A percentile compares a stretch with the other conserved stretches of the same genome.
These are phyloP conservation scores for Diaporthe sp. DNA, from an alignment of 2,329 filamentous ascomycete species.

Conservation along the genomic window DNA sequence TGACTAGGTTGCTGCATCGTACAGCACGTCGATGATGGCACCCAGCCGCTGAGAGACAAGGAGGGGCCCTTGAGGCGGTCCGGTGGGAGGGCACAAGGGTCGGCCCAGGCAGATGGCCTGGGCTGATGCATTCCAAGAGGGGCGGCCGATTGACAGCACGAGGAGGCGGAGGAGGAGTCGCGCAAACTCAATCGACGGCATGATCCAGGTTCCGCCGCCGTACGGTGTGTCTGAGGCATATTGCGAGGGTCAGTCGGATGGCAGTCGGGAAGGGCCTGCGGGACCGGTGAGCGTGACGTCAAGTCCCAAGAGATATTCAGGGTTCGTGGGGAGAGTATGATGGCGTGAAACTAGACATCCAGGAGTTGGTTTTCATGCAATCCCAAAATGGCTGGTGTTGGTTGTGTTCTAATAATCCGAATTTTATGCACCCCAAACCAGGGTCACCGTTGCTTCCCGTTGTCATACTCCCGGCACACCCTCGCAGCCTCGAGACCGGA, in stretches of 20 bases:
- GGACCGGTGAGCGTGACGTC: conserved; percentile 28
- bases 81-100: conserved; percentile 7
- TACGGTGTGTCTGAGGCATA: conserved; percentile 25
- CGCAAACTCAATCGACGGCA: conserved; percentile 34
- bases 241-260: conserved; percentile 21
- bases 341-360: conserved; percentile 34
- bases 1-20: conserved; percentile 2
- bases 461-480: conserved; percentile 9
- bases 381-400: conserved; percentile 25
- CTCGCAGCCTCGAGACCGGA: conserved; percentile 18
- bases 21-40: conserved; percentile 14
- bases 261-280: conserved; percentile 32
- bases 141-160: conserved; percentile 12
- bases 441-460: conserved; percentile 30
- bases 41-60: conserved; percentile 31
- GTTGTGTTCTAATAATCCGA: conserved; percentile 9
- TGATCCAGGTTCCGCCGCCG: conserved; percentile 9
- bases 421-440: conserved; percentile 29
- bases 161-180: conserved; percentile 10
- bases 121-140: conserved; percentile 30
- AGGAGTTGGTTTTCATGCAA: conserved; percentile 34
- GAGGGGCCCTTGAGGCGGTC: conserved; percentile 6
- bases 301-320: conserved; percentile 4
- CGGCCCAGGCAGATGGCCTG: conserved; percentile 8
- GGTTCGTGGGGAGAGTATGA: conserved; percentile 19